These are phyloP conservation scores for cucumber (Cucumis sativus) DNA, from an alignment of 306 rosid genomes.

Conservation along the genomic window DNA sequence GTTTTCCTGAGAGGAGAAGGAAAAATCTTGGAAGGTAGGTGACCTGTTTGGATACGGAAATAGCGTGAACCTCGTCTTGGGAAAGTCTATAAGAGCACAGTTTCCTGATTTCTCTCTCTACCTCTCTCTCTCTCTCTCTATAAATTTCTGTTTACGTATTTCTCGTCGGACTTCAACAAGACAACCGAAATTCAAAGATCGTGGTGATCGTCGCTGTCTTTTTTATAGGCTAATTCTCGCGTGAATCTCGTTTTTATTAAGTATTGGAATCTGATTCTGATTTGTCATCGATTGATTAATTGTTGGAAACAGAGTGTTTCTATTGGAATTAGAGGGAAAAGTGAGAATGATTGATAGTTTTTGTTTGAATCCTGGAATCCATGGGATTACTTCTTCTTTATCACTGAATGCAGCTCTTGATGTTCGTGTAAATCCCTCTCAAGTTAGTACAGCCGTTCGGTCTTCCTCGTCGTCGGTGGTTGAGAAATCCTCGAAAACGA, in stretches of 20 bases:
- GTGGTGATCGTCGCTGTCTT: neutral
- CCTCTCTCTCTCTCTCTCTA: neutral
- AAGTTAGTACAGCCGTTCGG: conserved; percentile 1
- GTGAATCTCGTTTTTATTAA: neutral
- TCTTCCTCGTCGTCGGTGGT: neutral
- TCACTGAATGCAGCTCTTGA: conserved; percentile 39
- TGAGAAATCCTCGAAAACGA: conserved; percentile 23
- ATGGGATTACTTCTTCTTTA: conserved; percentile 42
- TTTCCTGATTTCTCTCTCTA: neutral
- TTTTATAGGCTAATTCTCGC: neutral
- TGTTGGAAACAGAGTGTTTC: neutral
- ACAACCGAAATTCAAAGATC: neutral
- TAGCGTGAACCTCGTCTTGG: neutral
- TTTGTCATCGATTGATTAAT: neutral
- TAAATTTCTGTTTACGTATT: neutral
- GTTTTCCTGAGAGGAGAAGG: neutral
- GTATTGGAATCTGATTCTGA: neutral
- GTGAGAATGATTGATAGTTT: conserved; percentile 40
- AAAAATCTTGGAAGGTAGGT: conserved; percentile 9
- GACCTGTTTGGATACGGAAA: conserved; percentile 13
- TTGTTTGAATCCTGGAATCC: conserved; percentile 45
- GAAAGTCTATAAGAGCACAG: neutral
- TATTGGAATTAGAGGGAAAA: neutral
- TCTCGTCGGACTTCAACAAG: neutral
- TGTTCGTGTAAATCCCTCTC: conserved; percentile 33